A percentile compares a stretch with the other conserved stretches of the same genome.
Evolutionary conservation across 345 rosid genomes (phyloP).

Genomic region (Limnanthes douglasii): DNA sequence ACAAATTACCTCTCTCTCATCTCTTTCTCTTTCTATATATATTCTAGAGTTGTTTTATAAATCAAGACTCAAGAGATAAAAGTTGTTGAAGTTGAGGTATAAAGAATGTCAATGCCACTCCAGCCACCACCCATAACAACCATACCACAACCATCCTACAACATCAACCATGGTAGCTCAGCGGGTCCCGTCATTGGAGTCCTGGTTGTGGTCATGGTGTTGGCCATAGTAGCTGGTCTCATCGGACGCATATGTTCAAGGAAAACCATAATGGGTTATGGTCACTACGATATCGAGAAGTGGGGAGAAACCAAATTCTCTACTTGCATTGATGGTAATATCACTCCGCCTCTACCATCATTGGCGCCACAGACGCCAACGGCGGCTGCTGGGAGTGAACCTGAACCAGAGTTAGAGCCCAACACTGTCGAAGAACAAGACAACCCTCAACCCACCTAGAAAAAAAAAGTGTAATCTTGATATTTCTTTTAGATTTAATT

Average conservation of each 20-base stretch:
- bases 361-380: too few relatives aligned
- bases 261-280: constrained; percentile 30
- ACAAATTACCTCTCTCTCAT: too few relatives aligned
- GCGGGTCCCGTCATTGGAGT: constrained; percentile 33
- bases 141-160: constrained; percentile 15
- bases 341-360: constrained; percentile 18
- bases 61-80: too few relatives aligned
- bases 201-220: constrained; percentile 22
- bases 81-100: too few relatives aligned
- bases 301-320: constrained; percentile 44
- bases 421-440: too few relatives aligned
- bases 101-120: constrained; percentile 23
- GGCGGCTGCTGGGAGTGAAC: too few relatives aligned
- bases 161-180: constrained; percentile 16
- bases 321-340: constrained; percentile 45
- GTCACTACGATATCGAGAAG: constrained; percentile 36
- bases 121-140: constrained; percentile 22
- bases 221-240: constrained; percentile 28
- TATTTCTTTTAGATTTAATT: too few relatives aligned
- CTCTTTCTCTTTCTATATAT: too few relatives aligned
- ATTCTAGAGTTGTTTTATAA: too few relatives aligned
- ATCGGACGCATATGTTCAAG: constrained; percentile 48
- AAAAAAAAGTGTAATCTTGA: too few relatives aligned
- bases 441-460: too few relatives aligned
- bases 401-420: too few relatives aligned